These are phyloP conservation scores for Chytriomyces confervae DNA, from an alignment of 192 early-diverging fungal species.

Conservation along the genomic window DNA sequence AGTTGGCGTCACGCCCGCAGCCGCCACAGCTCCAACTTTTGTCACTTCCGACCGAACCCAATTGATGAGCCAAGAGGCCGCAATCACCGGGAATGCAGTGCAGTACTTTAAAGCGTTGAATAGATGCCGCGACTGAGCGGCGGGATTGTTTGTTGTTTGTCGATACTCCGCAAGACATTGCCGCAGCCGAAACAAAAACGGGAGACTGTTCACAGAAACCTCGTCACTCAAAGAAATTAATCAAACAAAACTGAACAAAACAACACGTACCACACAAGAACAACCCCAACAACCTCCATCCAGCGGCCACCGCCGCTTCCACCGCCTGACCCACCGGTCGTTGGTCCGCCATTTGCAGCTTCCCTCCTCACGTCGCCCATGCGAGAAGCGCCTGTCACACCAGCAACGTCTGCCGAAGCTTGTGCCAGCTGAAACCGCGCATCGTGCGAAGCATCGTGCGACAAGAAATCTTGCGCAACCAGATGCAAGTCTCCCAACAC, in stretches of 20 bases:
- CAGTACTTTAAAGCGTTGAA: constrained; percentile 93
- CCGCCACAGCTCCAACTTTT: background rate
- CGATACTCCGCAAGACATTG: constrained; percentile 81
- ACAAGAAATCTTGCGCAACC: constrained; percentile 60
- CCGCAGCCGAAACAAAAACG: constrained; percentile 76
- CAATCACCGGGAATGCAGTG: constrained; percentile 80
- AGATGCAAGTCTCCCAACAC: constrained; percentile 84
- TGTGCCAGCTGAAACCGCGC: background rate
- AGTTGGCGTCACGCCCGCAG: background rate
- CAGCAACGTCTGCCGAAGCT: too few species aligned
- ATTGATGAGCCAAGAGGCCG: constrained; percentile 48
- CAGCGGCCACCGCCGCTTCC: background rate
- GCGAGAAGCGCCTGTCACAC: background rate
- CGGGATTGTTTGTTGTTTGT: constrained; percentile 53
- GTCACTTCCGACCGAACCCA: constrained; percentile 29
- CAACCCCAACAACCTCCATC: constrained; percentile 58
- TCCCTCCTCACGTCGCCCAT: background rate
- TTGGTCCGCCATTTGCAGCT: background rate
- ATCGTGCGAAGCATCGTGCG: constrained; percentile 19
- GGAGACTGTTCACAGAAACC: constrained; percentile 56
- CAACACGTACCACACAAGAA: constrained; percentile 70
- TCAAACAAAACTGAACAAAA: constrained; percentile 63
- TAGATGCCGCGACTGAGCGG: constrained; percentile 70
- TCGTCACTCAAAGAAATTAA: background rate
- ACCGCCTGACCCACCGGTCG: background rate